Base-by-base conservation (phyloP, 768 basidiomycete genomes). In the Suillus clintonianus region DNA sequence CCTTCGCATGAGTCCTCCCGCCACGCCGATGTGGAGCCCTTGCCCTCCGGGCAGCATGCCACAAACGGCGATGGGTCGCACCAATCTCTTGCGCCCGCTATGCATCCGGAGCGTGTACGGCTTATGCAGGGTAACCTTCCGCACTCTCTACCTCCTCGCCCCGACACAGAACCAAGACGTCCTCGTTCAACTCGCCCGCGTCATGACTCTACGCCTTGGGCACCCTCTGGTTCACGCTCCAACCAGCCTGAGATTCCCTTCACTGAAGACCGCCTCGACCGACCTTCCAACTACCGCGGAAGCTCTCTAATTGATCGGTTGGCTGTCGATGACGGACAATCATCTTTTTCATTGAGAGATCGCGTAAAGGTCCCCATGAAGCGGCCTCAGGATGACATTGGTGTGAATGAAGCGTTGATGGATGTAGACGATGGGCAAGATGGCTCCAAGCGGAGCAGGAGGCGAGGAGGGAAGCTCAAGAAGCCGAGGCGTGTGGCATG, bases 291-390 rank as follows among this genome's bases (percentile, higher is more conserved):
- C 36, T 65, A 61, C 41, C 70, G 73, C 24, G 79, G 78, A 8
- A 69, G 66, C 2, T 82, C 81, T 0, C 65, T 82, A 19, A 62
- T 82, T 30, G 81, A 82, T 32, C 75, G 81, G 34, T 65, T 82
- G 50, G 71, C 69, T 13, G 62, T 79, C 17, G 71, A 72, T 34
- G 71, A 59, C 34, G 67, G 62, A 9, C 22, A 39, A 41, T 58
- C 17, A 24, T 45, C 62, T 62, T 59, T 62, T 36, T 67, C 66
- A 5, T 62, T 81, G 59, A 69, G 76, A 5, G 80, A 81, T 0
- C 70, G 80, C 15, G 78, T 81, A n/a, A 77, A 81, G 55, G 34
- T 76, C 36, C 73, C 74, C 1, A 64, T 62, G n/a, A 78, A 79
- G 62, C 69, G 77, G 24, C 70, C 75, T 36, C 63, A 69, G 14